phyloP scores from a whole-genome alignment of 2,329 filamentous ascomycete species.

The Penicillium sp. region DNA sequence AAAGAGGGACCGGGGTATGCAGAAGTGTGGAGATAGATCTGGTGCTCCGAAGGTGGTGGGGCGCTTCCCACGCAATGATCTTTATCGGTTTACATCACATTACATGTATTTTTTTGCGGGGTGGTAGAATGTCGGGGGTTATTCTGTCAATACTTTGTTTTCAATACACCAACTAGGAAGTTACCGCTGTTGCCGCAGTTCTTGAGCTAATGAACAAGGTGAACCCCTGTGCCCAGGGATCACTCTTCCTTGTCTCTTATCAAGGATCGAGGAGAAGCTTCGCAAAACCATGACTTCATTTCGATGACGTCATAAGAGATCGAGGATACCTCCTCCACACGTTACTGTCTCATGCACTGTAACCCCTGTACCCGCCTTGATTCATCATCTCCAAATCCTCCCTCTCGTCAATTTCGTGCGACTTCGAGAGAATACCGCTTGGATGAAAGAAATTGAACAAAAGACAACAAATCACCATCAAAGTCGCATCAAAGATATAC shows the following conservation, averaged over 20 bases:
- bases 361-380: neutral
- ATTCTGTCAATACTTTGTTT: neutral
- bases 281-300: neutral
- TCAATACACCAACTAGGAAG: neutral
- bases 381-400: constrained; percentile 16
- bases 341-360: neutral
- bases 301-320: neutral
- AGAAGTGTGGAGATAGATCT: neutral
- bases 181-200: neutral
- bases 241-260: neutral
- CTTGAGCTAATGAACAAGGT: too few species aligned
- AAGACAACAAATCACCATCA: constrained; percentile 17
- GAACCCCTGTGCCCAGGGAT: too few species aligned
- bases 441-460: constrained; percentile 16
- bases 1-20: neutral
- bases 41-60: neutral
- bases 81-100: neutral
- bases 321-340: neutral
- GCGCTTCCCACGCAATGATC: neutral
- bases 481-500: constrained; percentile 15
- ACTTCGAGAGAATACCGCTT: constrained; percentile 8
- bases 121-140: neutral
- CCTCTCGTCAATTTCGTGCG: neutral
- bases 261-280: neutral
- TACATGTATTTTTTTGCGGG: neutral